phyloP scores from a whole-genome alignment of 225 moss, liverwort and hornwort genomes.

The Polytrichum commune region DNA sequence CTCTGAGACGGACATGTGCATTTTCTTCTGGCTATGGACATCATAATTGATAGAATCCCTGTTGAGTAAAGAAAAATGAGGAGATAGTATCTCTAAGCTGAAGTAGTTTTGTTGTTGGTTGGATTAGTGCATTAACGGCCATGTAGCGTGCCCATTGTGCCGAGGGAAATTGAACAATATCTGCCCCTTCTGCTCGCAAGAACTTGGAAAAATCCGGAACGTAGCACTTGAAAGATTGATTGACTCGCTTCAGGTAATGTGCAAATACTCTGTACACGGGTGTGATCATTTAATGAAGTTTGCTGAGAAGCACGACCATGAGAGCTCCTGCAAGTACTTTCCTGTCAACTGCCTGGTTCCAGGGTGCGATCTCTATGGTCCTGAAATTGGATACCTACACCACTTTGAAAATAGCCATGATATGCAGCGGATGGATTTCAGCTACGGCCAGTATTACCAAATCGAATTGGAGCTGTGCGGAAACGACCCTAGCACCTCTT shows the following conservation, averaged over 20 bases:
- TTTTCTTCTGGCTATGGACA: too few species aligned
- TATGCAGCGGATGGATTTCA: background rate
- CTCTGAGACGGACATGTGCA: background rate
- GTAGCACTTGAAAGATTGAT: slow-evolving; percentile 38
- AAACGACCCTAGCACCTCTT: too few species aligned
- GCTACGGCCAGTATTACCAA: background rate
- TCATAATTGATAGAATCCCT: too few species aligned
- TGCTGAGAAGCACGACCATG: slow-evolving; percentile 22
- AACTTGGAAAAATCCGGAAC: slow-evolving; percentile 27
- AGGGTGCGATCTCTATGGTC: background rate
- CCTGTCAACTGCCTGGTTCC: slow-evolving; percentile 19
- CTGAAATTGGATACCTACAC: background rate
- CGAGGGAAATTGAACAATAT: slow-evolving; percentile 24
- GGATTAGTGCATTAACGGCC: slow-evolving; percentile 28
- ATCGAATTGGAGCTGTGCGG: background rate
- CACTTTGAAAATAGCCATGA: background rate
- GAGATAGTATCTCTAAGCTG: too few species aligned
- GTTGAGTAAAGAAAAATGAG: too few species aligned
- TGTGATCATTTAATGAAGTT: slow-evolving; percentile 25
- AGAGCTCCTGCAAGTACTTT: slow-evolving; percentile 14
- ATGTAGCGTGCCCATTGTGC: slow-evolving; percentile 29
- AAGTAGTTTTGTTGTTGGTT: background rate
- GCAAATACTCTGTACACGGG: slow-evolving; percentile 25
- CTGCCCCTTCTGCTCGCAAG: slow-evolving; percentile 30
- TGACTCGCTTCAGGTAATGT: slow-evolving; percentile 32